phyloP scores from a whole-genome alignment of 108 stramenopile species.

The Epipyxis sp. region DNA sequence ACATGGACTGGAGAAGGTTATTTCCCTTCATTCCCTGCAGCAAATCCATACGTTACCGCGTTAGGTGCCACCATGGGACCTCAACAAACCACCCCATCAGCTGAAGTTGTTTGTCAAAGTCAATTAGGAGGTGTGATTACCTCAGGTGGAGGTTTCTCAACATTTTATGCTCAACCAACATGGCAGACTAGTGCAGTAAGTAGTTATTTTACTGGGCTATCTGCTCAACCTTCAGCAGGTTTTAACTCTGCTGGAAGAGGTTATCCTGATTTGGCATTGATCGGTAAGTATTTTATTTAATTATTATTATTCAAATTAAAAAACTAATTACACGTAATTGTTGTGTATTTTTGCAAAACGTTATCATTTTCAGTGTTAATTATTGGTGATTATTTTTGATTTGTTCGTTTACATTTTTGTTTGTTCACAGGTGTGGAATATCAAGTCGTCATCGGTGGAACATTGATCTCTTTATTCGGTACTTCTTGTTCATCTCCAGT shows the following conservation, averaged over 20 bases:
- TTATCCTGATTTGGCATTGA: conserved; percentile 42
- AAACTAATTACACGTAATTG: no score
- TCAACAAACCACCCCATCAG: conserved; percentile 5
- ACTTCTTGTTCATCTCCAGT: no score
- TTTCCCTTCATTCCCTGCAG: conserved; percentile 33
- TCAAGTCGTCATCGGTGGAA: no score
- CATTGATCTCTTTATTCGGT: no score
- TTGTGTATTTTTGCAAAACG: no score
- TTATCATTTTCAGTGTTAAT: no score
- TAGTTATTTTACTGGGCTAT: conserved; percentile 29
- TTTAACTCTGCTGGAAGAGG: conserved; percentile 39
- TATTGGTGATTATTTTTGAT: no score
- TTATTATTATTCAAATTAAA: no score
- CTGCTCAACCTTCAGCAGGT: background rate
- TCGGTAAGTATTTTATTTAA: conserved; percentile 35
- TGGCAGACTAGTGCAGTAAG: conserved; percentile 43
- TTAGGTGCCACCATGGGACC: conserved; percentile 42
- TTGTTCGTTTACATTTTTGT: no score
- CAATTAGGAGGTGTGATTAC: background rate
- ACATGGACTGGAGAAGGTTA: background rate
- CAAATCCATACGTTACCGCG: conserved; percentile 38
- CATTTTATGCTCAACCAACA: background rate
- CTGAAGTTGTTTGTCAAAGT: conserved; percentile 21
- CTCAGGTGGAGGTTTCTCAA: conserved; percentile 40
- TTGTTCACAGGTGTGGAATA: no score